A percentile compares a stretch with the other conserved stretches of the same genome.
Evolutionary conservation across 257 asterid genomes (phyloP).

Genomic region (Parsonsia alboflavescens): DNA sequence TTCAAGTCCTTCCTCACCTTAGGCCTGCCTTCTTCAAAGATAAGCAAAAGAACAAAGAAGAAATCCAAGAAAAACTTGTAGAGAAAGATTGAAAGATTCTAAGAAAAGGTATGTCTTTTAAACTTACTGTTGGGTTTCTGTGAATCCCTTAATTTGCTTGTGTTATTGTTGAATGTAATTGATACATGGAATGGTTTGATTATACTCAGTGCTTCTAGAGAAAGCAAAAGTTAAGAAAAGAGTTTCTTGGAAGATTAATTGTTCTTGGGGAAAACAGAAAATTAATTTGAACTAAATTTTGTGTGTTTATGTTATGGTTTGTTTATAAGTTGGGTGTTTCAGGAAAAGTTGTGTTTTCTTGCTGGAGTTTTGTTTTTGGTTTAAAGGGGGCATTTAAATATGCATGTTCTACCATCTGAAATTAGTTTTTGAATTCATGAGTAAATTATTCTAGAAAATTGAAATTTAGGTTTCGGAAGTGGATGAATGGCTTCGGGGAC

Average conservation of each 20-base stretch:
- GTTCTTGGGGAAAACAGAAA: background rate
- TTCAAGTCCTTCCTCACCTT: conserved; percentile 5
- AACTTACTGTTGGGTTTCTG: background rate
- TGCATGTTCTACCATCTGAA: no score
- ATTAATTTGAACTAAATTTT: background rate
- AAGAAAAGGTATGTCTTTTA: conserved; percentile 9
- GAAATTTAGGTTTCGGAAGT: conserved; percentile 21
- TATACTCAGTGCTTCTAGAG: background rate
- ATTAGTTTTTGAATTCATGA: background rate
- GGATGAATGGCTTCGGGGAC: conserved; percentile 28
- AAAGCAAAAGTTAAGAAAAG: background rate
- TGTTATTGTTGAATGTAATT: background rate
- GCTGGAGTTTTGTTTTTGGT: background rate
- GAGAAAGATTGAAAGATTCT: conserved; percentile 1
- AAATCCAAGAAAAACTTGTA: conserved; percentile 6
- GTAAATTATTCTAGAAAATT: background rate
- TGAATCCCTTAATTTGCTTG: background rate
- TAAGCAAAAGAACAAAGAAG: conserved; percentile 1
- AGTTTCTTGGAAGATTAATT: background rate
- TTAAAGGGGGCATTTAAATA: background rate
- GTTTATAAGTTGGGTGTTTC: background rate
- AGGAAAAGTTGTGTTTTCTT: background rate
- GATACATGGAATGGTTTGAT: background rate
- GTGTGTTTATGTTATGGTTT: background rate
- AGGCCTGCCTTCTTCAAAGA: conserved; percentile 16